A percentile compares a stretch with the other conserved stretches of the same genome.
These are phyloP conservation scores for Fusarium sterilihyphosum DNA, from an alignment of 2,329 filamentous ascomycete genomes.

Conservation along the genomic window DNA sequence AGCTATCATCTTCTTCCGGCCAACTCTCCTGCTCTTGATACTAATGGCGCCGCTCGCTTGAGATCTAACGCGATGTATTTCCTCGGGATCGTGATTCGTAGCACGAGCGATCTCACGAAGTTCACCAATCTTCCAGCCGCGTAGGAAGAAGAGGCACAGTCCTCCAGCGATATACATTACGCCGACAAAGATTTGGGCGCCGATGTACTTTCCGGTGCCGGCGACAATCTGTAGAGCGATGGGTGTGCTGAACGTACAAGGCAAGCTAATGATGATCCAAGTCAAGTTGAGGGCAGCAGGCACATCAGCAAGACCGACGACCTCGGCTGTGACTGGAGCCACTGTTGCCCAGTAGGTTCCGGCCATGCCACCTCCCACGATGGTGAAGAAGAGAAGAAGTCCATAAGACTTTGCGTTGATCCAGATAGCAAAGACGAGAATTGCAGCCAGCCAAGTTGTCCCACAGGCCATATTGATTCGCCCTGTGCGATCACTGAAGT, in stretches of 20 bases:
- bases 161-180: constrained; percentile 67
- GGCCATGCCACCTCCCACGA: constrained; percentile 75
- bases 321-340: constrained; percentile 76
- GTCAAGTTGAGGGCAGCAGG: constrained; percentile 74
- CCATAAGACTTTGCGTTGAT: constrained; percentile 71
- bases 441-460: constrained; percentile 70
- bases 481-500: constrained; percentile 75
- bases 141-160: constrained; percentile 45
- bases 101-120: constrained; percentile 46
- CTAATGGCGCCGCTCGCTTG: constrained; percentile 45
- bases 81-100: constrained; percentile 43
- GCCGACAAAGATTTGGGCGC: constrained; percentile 68
- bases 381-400: constrained; percentile 75
- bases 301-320: constrained; percentile 75
- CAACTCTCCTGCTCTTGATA: constrained; percentile 43
- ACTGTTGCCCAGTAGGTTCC: constrained; percentile 78
- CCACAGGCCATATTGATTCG: constrained; percentile 76
- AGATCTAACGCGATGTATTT: constrained; percentile 45
- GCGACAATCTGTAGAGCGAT: constrained; percentile 67
- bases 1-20: constrained; percentile 46
- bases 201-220: constrained; percentile 58
- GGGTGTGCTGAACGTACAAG: constrained; percentile 74
- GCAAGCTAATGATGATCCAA: constrained; percentile 77
- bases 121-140: constrained; percentile 53
- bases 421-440: constrained; percentile 78